Percentiles rank a stretch among this genome's conserved stretches.
Conservation (phyloP, 2,329 filamentous ascomycete species). For the Aschersonia sp. region DNA sequence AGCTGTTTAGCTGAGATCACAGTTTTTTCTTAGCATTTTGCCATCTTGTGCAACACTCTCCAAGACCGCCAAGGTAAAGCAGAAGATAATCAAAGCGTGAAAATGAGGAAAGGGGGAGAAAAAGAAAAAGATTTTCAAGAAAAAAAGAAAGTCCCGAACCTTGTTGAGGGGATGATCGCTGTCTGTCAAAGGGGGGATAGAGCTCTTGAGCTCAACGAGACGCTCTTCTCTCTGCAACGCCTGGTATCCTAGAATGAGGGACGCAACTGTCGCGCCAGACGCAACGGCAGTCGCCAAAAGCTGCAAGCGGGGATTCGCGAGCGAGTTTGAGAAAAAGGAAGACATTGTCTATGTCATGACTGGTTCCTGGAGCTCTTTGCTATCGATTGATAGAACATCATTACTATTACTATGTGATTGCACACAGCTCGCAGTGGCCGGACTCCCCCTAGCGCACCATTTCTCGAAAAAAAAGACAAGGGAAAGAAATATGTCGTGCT, state of each 20-base stretch:
- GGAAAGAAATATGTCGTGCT: neutral
- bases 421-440: too few relatives aligned
- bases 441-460: too few relatives aligned
- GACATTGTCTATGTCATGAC: constrained; percentile 19
- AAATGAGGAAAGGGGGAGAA: too few relatives aligned
- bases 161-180: constrained; percentile 8
- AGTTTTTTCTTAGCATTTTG: neutral
- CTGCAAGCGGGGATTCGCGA: constrained; percentile 38
- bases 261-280: constrained; percentile 45
- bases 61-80: too few relatives aligned
- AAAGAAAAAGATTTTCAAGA: neutral
- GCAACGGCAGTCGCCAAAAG: constrained; percentile 56
- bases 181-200: constrained; percentile 29
- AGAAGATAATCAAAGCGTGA: neutral
- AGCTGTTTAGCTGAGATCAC: constrained; percentile 39
- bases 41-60: too few relatives aligned
- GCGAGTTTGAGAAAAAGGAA: constrained; percentile 27
- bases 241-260: constrained; percentile 48
- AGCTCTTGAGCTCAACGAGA: constrained; percentile 42
- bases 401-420: too few relatives aligned
- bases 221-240: constrained; percentile 39
- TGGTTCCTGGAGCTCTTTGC: too few relatives aligned
- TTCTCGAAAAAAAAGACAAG: too few relatives aligned
- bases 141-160: constrained; percentile 3
- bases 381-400: too few relatives aligned